Conservation (phyloP, 164 flowering plant species). For the Houttuynia cordata region DNA sequence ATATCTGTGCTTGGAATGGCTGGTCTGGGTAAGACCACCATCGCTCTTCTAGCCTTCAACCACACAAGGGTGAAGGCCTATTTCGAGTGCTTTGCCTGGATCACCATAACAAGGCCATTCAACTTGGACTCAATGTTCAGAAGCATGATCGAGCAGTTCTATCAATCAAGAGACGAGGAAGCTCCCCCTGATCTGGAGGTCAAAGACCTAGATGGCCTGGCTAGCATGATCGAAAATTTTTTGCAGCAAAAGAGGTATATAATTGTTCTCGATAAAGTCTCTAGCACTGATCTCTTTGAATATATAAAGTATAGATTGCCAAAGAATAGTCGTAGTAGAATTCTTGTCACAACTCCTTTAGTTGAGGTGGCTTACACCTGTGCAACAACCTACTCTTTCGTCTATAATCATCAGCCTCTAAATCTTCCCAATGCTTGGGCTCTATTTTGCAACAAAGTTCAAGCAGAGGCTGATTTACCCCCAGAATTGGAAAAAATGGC, state of each 20-base stretch:
- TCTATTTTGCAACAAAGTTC: slow-evolving; percentile 18
- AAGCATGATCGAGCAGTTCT: slow-evolving; percentile 5
- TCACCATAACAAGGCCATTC: not conserved
- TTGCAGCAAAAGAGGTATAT: slow-evolving; percentile 7
- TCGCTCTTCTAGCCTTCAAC: slow-evolving; percentile 6
- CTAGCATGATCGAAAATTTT: slow-evolving; percentile 3
- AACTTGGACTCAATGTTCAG: not conserved
- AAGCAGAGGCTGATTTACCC: slow-evolving; percentile 3
- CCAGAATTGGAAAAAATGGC: slow-evolving; percentile 3
- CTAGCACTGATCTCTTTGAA: slow-evolving; percentile 16
- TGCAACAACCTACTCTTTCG: not conserved
- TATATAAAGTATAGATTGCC: slow-evolving; percentile 19
- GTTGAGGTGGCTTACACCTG: slow-evolving; percentile 2
- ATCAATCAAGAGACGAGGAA: not conserved
- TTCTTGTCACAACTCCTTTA: slow-evolving; percentile 25
- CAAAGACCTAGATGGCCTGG: slow-evolving; percentile 18
- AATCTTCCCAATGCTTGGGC: slow-evolving; percentile 19
- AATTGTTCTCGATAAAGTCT: slow-evolving; percentile 32
- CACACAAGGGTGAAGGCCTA: not conserved
- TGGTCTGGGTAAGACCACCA: slow-evolving; percentile 15
- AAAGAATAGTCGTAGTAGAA: slow-evolving; percentile 16
- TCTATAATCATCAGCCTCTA: not conserved
- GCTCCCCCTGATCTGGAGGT: slow-evolving; percentile 4
- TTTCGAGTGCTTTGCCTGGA: not conserved
- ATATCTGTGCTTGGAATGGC: slow-evolving; percentile 11